Percentiles rank a stretch among this genome's conserved stretches.
phyloP scores from a whole-genome alignment of 352 stramenopile species.

The Globisporangium iwayamae region DNA sequence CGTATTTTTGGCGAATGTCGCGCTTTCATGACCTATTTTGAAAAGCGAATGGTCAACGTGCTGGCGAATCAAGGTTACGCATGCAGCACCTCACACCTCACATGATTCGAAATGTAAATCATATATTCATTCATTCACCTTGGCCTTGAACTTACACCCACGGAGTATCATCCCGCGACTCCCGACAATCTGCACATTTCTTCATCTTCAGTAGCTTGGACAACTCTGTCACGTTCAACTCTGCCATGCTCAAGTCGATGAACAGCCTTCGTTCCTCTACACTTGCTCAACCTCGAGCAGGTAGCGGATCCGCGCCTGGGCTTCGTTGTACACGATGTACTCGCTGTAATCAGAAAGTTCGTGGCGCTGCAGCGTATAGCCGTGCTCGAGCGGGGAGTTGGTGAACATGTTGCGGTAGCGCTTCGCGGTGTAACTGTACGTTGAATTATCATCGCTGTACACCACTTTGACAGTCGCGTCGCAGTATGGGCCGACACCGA shows the following conservation, averaged over 20 bases:
- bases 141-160: background rate
- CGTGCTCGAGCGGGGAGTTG: conserved; percentile 18
- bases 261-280: background rate
- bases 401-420: conserved; percentile 45
- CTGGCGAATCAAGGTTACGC: background rate
- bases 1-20: background rate
- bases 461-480: conserved; percentile 19
- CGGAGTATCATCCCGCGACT: background rate
- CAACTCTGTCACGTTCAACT: background rate
- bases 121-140: background rate
- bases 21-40: background rate
- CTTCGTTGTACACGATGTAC: conserved; percentile 25
- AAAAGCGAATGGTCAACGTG: background rate
- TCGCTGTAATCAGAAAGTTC: conserved; percentile 18
- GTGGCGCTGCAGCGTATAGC: conserved; percentile 19
- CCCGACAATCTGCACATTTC: background rate
- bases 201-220: background rate
- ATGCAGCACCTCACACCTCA: background rate
- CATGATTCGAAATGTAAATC: background rate
- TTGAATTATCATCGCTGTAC: conserved; percentile 14
- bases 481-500: conserved; percentile 21
- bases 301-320: conserved; percentile 20
- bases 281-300: conserved; percentile 19
- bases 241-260: background rate
- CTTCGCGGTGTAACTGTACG: conserved; percentile 42